Percentiles rank a stretch among this genome's conserved stretches.
Evolutionary conservation across 2,329 filamentous ascomycete genomes (phyloP).

Genomic region (Aspergillus neotritici): DNA sequence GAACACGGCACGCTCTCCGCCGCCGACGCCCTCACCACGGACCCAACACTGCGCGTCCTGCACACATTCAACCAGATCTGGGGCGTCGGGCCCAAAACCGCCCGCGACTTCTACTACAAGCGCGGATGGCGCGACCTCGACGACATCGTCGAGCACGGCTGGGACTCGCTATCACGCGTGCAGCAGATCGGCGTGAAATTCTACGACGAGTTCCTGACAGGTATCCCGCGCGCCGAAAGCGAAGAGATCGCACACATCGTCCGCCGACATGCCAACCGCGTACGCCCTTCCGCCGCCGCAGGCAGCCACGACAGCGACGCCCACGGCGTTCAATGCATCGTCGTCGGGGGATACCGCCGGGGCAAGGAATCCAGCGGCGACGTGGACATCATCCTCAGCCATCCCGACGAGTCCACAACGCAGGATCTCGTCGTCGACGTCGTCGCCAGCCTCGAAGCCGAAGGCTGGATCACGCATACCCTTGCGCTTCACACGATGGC

Average conservation of each 20-base stretch:
- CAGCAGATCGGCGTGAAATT: conserved; percentile 94
- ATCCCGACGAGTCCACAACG: conserved; percentile 66
- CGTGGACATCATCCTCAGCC: conserved; percentile 78
- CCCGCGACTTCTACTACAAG: conserved; percentile 70
- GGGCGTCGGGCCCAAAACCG: conserved; percentile 82
- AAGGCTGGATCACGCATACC: conserved; percentile 72
- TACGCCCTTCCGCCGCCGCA: conserved; percentile 47
- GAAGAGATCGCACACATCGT: conserved; percentile 62
- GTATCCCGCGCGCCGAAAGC: conserved; percentile 68
- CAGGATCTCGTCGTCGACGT: conserved; percentile 65
- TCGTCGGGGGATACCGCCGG: conserved; percentile 77
- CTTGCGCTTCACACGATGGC: conserved; percentile 64
- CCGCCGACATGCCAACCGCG: conserved; percentile 58
- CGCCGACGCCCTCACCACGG: conserved; percentile 57
- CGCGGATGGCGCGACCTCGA: conserved; percentile 77
- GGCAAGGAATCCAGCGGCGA: conserved; percentile 71
- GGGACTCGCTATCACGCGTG: conserved; percentile 66
- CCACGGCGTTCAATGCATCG: conserved; percentile 51
- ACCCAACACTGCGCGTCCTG: conserved; percentile 60
- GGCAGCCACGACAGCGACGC: conserved; percentile 26
- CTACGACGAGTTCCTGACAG: conserved; percentile 74
- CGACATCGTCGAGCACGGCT: conserved; percentile 78
- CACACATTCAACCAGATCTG: conserved; percentile 76
- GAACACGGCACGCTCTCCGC: conserved; percentile 56
- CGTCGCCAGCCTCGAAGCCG: conserved; percentile 62